Evolutionary conservation across 1,284 basidiomycete genomes (phyloP), one percentile per base, ranked within the genome.

Genomic region (Pterulicium gracile): DNA sequence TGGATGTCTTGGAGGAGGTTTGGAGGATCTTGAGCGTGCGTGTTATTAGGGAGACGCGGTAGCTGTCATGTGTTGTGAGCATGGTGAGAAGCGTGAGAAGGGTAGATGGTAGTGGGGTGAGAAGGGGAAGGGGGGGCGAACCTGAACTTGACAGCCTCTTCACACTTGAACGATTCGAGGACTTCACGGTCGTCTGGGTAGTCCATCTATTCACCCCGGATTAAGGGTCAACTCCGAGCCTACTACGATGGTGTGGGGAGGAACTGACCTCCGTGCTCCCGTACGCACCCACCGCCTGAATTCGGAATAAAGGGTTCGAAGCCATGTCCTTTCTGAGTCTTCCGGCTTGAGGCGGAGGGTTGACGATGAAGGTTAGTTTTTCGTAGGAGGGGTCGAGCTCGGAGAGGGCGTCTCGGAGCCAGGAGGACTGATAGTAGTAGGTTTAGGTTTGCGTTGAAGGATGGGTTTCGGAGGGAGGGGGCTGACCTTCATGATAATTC

Each of bases 131-230:
- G 19, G 19, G 43, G 18, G 36, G 55, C 71, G 34, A 51, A 90
- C 90, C 79, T 90, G 60, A 87, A 89, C 19, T 69, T 72, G n/a
- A 90, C 73, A 4, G 66, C 62, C 32, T 69, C 65, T 7, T 64
- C 69, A 58, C 91, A 95, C 53, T 92, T 86, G 56, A 93, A 91
- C 0, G 80, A 77, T 61, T 95, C 90, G 36, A 96, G 73, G 0
- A 95, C 88, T 46, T 94, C 90, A 44, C 75, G 72, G 56, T 94
- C 91, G 55, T 91, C 90, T 1, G 89, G 88, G 53, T 93, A 95
- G 61, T 96, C 92, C 79, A 95, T 87, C 88, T 93, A 56, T 17
- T 47, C 18, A 24, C 34, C 24, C 14, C 27, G 13, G 24, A n/a
- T 20, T 23, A 42, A 23, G 41, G 13, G 7, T 43, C n/a, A n/a